phyloP scores from a whole-genome alignment of 345 rosid genomes.

The Lagerstroemia speciosa region DNA sequence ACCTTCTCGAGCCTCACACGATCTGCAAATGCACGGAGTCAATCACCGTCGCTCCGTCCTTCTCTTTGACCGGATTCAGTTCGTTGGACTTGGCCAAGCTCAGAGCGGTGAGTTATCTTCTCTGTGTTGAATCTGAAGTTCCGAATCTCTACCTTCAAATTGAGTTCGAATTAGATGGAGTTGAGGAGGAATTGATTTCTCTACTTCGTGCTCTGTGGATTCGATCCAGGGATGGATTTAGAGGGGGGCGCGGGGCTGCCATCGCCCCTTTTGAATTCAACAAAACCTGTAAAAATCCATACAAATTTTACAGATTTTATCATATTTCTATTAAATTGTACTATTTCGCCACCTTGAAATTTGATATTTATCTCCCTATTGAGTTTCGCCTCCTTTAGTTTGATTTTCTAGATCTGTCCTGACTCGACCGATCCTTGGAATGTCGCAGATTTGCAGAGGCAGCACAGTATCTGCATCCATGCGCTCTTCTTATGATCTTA shows the following conservation, averaged over 20 bases:
- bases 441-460: background rate
- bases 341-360: no score
- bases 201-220: no score
- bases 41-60: conserved; percentile 6
- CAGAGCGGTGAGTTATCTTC: conserved; percentile 23
- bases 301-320: no score
- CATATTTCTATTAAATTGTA: no score
- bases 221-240: no score
- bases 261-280: no score
- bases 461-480: background rate
- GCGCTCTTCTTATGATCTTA: background rate
- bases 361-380: no score
- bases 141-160: conserved; percentile 6
- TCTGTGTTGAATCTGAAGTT: background rate
- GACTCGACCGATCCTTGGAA: background rate
- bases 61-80: conserved; percentile 8
- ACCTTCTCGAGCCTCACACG: conserved; percentile 2
- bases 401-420: no score
- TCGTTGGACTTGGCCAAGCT: conserved; percentile 21
- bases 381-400: no score
- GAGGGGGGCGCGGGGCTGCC: no score
- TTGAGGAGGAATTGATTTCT: background rate
- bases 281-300: no score
- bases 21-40: conserved; percentile 34
- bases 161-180: background rate